phyloP scores from a whole-genome alignment of 1,284 basidiomycete species.

The Boletellus sp. region DNA sequence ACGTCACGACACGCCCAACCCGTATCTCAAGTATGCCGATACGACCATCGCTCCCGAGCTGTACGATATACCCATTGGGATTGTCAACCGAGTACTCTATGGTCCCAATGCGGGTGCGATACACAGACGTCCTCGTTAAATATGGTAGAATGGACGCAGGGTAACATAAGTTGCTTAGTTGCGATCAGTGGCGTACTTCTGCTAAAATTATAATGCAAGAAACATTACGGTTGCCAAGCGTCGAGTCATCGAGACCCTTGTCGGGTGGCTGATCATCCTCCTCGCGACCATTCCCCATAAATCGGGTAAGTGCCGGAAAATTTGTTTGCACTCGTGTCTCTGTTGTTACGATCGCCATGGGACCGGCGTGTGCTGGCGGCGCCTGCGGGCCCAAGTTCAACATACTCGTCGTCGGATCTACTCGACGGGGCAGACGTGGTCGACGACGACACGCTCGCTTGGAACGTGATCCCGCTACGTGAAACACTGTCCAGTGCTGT shows the following conservation, averaged over 20 bases:
- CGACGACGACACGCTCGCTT: constrained; percentile 24
- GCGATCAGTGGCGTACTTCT: too few relatives aligned
- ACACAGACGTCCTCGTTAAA: constrained; percentile 19
- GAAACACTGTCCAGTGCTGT: constrained; percentile 18
- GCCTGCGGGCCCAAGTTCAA: constrained; percentile 11
- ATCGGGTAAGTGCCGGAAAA: constrained; percentile 15
- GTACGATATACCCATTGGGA: constrained; percentile 78
- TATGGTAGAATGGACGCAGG: constrained; percentile 15
- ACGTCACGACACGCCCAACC: constrained; percentile 33
- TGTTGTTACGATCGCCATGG: constrained; percentile 6
- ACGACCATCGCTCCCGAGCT: constrained; percentile 54
- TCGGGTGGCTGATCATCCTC: constrained; percentile 1
- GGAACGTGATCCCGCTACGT: constrained; percentile 17
- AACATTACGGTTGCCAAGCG: background rate
- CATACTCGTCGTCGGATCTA: constrained; percentile 27
- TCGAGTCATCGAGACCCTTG: background rate
- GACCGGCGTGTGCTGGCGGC: constrained; percentile 2
- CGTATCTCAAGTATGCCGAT: constrained; percentile 47
- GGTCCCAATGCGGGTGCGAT: constrained; percentile 21
- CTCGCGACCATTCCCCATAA: constrained; percentile 4
- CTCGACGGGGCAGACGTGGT: constrained; percentile 24
- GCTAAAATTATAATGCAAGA: too few relatives aligned
- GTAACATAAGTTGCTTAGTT: constrained; percentile 3
- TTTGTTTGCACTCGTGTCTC: constrained; percentile 8
- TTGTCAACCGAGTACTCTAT: constrained; percentile 74